phyloP scores from a whole-genome alignment of 345 rosid genomes.

The Corchorus capsularis region DNA sequence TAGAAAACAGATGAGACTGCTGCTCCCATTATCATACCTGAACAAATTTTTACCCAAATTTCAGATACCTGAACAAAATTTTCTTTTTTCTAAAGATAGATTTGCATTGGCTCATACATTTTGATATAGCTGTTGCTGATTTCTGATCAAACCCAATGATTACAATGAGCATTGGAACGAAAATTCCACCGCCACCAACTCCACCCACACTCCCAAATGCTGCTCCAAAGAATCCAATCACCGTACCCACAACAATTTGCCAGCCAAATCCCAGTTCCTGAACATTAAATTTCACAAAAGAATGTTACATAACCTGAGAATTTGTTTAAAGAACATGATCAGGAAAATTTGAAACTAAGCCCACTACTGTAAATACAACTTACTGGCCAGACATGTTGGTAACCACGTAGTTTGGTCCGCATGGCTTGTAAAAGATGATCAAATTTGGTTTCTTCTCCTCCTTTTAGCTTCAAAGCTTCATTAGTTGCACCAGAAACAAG shows the following conservation, averaged over 20 bases:
- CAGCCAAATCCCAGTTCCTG: constrained; percentile 72
- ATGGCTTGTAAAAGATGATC: no score
- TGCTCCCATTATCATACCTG: constrained; percentile 94
- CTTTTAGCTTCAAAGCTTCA: no score
- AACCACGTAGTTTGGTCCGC: constrained; percentile 47
- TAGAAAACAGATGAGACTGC: constrained; percentile 78
- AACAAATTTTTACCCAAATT: not conserved
- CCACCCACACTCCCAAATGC: constrained; percentile 97
- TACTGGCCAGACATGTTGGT: constrained; percentile 82
- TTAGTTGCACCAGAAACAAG: no score
- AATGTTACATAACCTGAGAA: no score
- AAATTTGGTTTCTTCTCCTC: no score
- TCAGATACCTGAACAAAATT: no score
- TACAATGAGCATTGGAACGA: constrained; percentile 78
- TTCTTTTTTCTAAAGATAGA: no score
- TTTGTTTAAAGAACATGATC: not conserved
- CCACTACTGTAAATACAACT: constrained; percentile 7
- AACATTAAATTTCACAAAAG: no score
- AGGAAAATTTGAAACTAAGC: not conserved
- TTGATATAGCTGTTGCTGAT: constrained; percentile 80
- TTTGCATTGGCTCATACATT: no score
- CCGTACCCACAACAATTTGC: constrained; percentile 61
- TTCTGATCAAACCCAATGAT: constrained; percentile 84
- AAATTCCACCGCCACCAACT: constrained; percentile 88
- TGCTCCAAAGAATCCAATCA: constrained; percentile 83